Percentiles rank a stretch among this genome's conserved stretches.
Evolutionary conservation across 2,329 filamentous ascomycete genomes (phyloP).

Genomic region (Epichloe hybrida): DNA sequence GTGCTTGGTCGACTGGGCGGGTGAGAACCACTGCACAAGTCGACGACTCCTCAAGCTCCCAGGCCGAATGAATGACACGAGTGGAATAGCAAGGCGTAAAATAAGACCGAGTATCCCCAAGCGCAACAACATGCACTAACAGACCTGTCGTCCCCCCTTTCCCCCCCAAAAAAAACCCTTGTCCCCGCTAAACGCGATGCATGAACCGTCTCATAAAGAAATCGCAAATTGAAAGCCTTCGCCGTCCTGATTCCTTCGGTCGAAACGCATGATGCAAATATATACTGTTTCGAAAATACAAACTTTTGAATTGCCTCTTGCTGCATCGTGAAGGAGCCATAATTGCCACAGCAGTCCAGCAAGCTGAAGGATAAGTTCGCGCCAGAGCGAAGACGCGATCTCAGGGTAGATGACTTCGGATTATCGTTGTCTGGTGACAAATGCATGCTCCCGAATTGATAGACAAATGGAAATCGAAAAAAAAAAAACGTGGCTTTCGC

Average conservation of each 20-base stretch:
- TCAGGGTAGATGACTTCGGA: not conserved
- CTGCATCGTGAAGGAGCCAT: constrained; percentile 6
- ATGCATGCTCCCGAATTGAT: not conserved
- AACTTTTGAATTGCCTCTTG: constrained; percentile 11
- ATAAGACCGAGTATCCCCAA: not conserved
- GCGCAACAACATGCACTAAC: constrained; percentile 8
- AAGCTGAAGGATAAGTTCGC: not conserved
- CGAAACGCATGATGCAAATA: constrained; percentile 16
- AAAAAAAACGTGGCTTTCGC: not conserved
- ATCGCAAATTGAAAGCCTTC: not conserved
- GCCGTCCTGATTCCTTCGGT: constrained; percentile 9
- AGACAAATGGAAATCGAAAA: not conserved
- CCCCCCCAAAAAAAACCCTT: constrained; percentile 9
- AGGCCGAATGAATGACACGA: not conserved
- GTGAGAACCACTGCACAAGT: not conserved
- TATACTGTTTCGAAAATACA: constrained; percentile 13
- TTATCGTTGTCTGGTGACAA: not conserved
- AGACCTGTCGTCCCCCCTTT: not conserved
- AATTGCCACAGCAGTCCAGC: not conserved
- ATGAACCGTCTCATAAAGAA: constrained; percentile 19
- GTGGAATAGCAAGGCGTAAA: constrained; percentile 4
- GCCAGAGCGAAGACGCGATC: not conserved
- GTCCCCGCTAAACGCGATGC: constrained; percentile 26
- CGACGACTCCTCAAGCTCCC: not conserved
- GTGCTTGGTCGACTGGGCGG: not conserved